Evolutionary conservation across 2,329 filamentous ascomycete genomes (phyloP).

Genomic region (Nemania sp.): DNA sequence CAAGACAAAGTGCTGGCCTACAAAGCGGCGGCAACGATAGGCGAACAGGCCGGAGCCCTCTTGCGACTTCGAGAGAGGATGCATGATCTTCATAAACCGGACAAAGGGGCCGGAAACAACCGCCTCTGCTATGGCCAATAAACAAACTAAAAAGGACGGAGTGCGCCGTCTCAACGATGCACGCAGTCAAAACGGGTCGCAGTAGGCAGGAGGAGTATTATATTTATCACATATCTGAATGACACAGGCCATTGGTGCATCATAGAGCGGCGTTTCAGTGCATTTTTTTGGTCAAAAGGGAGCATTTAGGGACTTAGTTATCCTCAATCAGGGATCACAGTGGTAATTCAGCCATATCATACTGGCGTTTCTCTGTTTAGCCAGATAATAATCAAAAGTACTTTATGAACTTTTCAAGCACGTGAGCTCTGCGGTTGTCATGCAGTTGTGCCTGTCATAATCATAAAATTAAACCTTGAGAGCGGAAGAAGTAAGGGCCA

Average conservation of each 20-base stretch:
- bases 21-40: slow-evolving; percentile 33
- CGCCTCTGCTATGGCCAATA: background rate
- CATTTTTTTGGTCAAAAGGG: background rate
- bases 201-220: background rate
- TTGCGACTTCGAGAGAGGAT: slow-evolving; percentile 33
- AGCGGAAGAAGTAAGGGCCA: no score
- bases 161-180: background rate
- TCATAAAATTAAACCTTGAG: no score
- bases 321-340: slow-evolving; percentile 8
- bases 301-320: slow-evolving; percentile 18
- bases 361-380: slow-evolving; percentile 3
- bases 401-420: no score
- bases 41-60: slow-evolving; percentile 44
- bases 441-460: no score
- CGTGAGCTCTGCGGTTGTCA: no score
- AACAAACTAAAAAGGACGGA: background rate
- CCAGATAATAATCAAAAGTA: no score
- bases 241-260: slow-evolving; percentile 15
- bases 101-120: background rate
- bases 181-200: background rate
- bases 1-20: slow-evolving; percentile 29
- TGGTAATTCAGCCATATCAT: background rate
- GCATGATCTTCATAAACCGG: slow-evolving; percentile 1
- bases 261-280: slow-evolving; percentile 25
- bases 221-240: slow-evolving; percentile 12